Conservation (phyloP, 2,329 filamentous ascomycete species). For the Emericellopsis atlantica region DNA sequence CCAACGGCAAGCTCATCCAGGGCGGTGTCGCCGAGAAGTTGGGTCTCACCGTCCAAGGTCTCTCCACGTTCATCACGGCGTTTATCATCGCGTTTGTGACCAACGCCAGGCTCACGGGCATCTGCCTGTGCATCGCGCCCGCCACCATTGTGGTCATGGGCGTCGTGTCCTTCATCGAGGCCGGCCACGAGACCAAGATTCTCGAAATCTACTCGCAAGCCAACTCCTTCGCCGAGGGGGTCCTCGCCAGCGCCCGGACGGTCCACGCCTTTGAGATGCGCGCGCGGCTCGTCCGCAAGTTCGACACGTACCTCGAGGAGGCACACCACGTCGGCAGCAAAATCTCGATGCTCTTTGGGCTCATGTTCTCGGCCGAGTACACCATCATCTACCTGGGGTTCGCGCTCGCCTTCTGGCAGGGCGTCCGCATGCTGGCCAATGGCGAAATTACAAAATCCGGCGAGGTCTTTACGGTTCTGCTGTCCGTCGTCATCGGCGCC, state of each 20-base stretch:
- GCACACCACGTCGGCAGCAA: slow-evolving; percentile 22
- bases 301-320: slow-evolving; percentile 21
- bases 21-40: slow-evolving; percentile 19
- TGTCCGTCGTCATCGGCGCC: slow-evolving; percentile 24
- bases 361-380: slow-evolving; percentile 25
- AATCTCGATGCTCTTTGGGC: slow-evolving; percentile 22
- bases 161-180: slow-evolving; percentile 10
- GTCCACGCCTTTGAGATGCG: slow-evolving; percentile 30
- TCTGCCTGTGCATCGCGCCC: slow-evolving; percentile 7
- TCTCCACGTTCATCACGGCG: slow-evolving; percentile 17
- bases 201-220: slow-evolving; percentile 10
- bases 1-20: slow-evolving; percentile 23
- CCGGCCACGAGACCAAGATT: slow-evolving; percentile 10
- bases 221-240: slow-evolving; percentile 19
- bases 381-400: slow-evolving; percentile 27
- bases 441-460: slow-evolving; percentile 18
- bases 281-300: slow-evolving; percentile 21
- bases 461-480: slow-evolving; percentile 13
- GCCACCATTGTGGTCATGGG: slow-evolving; percentile 7
- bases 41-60: slow-evolving; percentile 16
- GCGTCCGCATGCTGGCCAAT: slow-evolving; percentile 20
- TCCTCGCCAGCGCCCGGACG: slow-evolving; percentile 23
- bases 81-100: slow-evolving; percentile 18
- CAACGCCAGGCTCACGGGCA: slow-evolving; percentile 23
- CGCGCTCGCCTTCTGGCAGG: slow-evolving; percentile 31